A percentile compares a stretch with the other conserved stretches of the same genome.
phyloP scores from a whole-genome alignment of 305 asterid species.

The Solanum hybrid region DNA sequence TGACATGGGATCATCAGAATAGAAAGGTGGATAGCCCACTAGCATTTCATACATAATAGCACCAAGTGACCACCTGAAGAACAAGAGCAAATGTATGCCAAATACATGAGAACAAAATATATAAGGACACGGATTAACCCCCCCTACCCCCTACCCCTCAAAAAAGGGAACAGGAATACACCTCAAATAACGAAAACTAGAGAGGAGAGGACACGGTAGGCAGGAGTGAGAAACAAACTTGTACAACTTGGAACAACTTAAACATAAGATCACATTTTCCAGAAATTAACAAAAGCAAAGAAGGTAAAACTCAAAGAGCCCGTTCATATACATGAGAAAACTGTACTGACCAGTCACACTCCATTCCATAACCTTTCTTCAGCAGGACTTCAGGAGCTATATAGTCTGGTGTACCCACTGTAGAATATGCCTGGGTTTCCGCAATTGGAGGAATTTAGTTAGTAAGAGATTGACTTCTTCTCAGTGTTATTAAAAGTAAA shows the following conservation, averaged over 20 bases:
- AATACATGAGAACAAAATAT: background rate
- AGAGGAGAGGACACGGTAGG: background rate
- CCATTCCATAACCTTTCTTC: slow-evolving; percentile 97
- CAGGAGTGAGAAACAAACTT: background rate
- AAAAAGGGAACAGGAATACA: background rate
- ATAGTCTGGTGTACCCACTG: slow-evolving; percentile 96
- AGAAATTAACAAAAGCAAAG: background rate
- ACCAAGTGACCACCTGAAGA: slow-evolving; percentile 95
- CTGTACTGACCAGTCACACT: slow-evolving; percentile 88
- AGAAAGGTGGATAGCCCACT: slow-evolving; percentile 93
- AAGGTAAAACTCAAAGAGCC: background rate
- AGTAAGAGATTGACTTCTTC: background rate
- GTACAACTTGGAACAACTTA: background rate
- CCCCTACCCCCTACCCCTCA: background rate
- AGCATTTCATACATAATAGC: slow-evolving; percentile 97
- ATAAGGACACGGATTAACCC: background rate
- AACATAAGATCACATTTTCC: background rate
- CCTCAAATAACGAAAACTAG: background rate
- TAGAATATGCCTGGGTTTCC: slow-evolving; percentile 80
- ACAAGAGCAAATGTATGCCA: slow-evolving; percentile 8
- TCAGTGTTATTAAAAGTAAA: background rate
- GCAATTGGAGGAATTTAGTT: slow-evolving; percentile 8
- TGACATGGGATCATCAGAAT: slow-evolving; percentile 93
- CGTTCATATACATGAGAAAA: slow-evolving; percentile 1
- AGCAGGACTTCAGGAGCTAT: slow-evolving; percentile 95